Percentiles rank a stretch among this genome's conserved stretches.
Evolutionary conservation across 2,329 filamentous ascomycete species (phyloP).

Genomic region (Lachnellula willkommii): DNA sequence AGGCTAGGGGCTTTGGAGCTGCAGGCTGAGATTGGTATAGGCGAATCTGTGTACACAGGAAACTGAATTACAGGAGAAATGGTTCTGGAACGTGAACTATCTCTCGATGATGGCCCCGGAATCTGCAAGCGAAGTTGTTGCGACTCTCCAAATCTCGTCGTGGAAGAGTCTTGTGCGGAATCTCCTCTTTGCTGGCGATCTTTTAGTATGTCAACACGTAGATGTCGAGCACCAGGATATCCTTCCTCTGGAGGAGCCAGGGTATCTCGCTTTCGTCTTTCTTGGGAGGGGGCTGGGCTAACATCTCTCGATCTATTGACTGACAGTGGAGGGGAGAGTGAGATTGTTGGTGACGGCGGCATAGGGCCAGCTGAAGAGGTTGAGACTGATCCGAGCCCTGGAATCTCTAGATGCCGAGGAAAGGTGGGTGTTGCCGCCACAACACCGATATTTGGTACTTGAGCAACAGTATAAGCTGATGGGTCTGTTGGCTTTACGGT

Average conservation of each 20-base stretch:
- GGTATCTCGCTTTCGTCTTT: constrained; percentile 31
- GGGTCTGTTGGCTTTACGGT: constrained; percentile 14
- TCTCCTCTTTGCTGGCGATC: constrained; percentile 27
- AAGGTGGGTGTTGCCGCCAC: constrained; percentile 38
- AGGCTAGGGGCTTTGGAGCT: constrained; percentile 29
- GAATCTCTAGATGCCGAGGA: constrained; percentile 27
- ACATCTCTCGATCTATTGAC: constrained; percentile 22
- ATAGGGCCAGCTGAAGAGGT: constrained; percentile 25
- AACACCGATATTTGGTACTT: constrained; percentile 28
- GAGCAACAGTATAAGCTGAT: constrained; percentile 24
- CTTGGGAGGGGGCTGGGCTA: constrained; percentile 30
- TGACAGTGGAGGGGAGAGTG: constrained; percentile 26
- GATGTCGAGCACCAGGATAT: constrained; percentile 32
- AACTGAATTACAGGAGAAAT: constrained; percentile 29
- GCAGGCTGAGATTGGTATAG: constrained; percentile 23
- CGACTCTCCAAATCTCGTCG: constrained; percentile 9
- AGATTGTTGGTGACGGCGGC: constrained; percentile 35
- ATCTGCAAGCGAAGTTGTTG: constrained; percentile 26
- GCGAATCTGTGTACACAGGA: constrained; percentile 31
- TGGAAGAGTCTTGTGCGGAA: constrained; percentile 14
- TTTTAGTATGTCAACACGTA: constrained; percentile 29
- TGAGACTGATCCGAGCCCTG: constrained; percentile 12
- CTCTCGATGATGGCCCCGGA: constrained; percentile 24
- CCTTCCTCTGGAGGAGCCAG: constrained; percentile 39
- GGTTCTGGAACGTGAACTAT: constrained; percentile 24